A percentile compares a stretch with the other conserved stretches of the same genome.
Conservation (phyloP, 1,139 yeast species). For the Yamadazyma blattariae region DNA sequence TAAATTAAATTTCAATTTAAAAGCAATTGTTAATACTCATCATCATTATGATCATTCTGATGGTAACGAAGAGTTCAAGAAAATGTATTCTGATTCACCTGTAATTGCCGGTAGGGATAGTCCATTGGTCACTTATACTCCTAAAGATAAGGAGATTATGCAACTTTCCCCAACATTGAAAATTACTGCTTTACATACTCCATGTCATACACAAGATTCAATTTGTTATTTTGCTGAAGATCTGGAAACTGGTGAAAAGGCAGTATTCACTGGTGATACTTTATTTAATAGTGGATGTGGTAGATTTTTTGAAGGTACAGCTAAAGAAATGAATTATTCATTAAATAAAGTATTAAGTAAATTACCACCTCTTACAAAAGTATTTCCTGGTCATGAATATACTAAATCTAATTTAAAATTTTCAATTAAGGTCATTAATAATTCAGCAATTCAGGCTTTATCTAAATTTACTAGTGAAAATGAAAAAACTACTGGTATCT, state of each 20-base stretch:
- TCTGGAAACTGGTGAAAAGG: constrained; percentile 54
- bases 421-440: constrained; percentile 59
- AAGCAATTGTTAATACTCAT: constrained; percentile 88
- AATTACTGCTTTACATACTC: constrained; percentile 88
- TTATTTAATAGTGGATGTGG: constrained; percentile 95
- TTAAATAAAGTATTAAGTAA: constrained; percentile 55
- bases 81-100: constrained; percentile 52
- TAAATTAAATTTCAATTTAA: constrained; percentile 39
- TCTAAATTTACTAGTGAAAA: constrained; percentile 48
- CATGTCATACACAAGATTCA: constrained; percentile 96
- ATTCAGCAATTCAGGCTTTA: constrained; percentile 53
- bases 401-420: constrained; percentile 79
- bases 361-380: constrained; percentile 67
- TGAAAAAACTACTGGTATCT: constrained; percentile 79
- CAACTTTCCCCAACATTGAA: constrained; percentile 60
- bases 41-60: constrained; percentile 95
- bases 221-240: constrained; percentile 82
- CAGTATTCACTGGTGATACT: constrained; percentile 94
- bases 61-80: constrained; percentile 60
- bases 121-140: constrained; percentile 65
- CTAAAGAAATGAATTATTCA: constrained; percentile 73
- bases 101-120: constrained; percentile 87
- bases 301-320: constrained; percentile 89
- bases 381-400: constrained; percentile 95
- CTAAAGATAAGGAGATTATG: constrained; percentile 60